Evolutionary conservation across 441 rosid genomes (phyloP).

Genomic region (Pelargonium fulgidum): DNA sequence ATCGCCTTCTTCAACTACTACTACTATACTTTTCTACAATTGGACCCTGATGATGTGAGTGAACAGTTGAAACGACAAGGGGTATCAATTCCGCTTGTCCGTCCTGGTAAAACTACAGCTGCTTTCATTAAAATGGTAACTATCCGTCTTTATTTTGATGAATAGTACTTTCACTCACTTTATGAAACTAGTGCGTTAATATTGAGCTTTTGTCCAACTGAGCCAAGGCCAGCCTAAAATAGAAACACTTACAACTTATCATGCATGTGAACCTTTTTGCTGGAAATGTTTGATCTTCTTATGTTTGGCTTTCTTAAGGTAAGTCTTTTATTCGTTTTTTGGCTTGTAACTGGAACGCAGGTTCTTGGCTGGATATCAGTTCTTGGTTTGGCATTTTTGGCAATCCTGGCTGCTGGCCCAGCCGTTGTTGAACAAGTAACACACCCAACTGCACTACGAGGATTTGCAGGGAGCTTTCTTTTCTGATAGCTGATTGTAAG

Average conservation of each 20-base stretch:
- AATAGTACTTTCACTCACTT: neutral
- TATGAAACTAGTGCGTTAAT: neutral
- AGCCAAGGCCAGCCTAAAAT: neutral
- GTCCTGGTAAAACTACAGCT: slow-evolving; percentile 96
- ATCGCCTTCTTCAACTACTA: slow-evolving; percentile 98
- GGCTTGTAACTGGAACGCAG: slow-evolving; percentile 30
- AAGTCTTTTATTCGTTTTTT: neutral
- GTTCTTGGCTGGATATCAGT: slow-evolving; percentile 94
- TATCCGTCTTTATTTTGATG: neutral
- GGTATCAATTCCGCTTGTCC: slow-evolving; percentile 88
- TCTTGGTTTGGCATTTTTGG: slow-evolving; percentile 77
- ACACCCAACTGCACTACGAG: slow-evolving; percentile 87
- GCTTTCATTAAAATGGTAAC: slow-evolving; percentile 75
- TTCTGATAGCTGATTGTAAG: too few species aligned
- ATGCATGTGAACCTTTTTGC: neutral
- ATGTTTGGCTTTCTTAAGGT: neutral
- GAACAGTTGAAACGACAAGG: slow-evolving; percentile 96
- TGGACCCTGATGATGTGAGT: slow-evolving; percentile 96
- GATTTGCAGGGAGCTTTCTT: too few species aligned
- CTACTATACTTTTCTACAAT: slow-evolving; percentile 93
- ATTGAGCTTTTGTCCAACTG: neutral
- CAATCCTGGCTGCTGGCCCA: slow-evolving; percentile 91
- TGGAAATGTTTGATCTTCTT: neutral
- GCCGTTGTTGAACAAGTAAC: slow-evolving; percentile 76
- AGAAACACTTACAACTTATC: too few species aligned